Evolutionary conservation across 352 stramenopile species (phyloP).

Genomic region (Pythium inflatum): DNA sequence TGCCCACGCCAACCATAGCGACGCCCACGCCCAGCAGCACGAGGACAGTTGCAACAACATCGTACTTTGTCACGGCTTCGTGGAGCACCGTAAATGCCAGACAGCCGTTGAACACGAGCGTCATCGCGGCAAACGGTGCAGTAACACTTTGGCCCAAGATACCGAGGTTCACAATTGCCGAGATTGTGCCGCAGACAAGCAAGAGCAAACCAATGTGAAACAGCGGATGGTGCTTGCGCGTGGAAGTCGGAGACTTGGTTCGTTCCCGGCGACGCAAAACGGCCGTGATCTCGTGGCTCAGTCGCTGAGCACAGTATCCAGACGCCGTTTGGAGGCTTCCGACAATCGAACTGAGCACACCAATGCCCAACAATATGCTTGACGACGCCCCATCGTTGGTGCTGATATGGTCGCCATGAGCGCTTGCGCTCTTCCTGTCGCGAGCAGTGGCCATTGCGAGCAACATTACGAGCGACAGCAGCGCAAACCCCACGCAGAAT

Average conservation of each 20-base stretch:
- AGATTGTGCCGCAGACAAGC: conserved; percentile 40
- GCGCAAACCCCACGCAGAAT: conserved; percentile 38
- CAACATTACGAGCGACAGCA: conserved; percentile 35
- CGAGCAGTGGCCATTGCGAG: conserved; percentile 15
- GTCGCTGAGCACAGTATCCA: conserved; percentile 44
- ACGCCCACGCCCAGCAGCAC: conserved; percentile 40
- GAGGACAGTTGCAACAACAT: conserved; percentile 39
- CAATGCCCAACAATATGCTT: conserved; percentile 32
- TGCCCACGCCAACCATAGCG: conserved; percentile 37
- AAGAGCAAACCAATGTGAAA: conserved; percentile 40
- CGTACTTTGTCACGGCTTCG: conserved; percentile 38
- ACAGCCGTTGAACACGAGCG: conserved; percentile 44
- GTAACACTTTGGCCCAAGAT: conserved; percentile 44
- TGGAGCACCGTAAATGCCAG: conserved; percentile 40
- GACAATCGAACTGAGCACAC: conserved; percentile 40
- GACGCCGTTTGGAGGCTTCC: conserved; percentile 44
- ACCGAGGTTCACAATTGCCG: conserved; percentile 43
- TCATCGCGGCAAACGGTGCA: conserved; percentile 46
- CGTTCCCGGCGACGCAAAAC: conserved; percentile 6
- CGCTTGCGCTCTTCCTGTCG: neutral
- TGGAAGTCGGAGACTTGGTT: neutral
- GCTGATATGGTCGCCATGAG: neutral
- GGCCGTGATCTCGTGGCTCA: conserved; percentile 37
- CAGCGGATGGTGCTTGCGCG: conserved; percentile 24
- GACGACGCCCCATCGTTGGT: conserved; percentile 23